Base-by-base conservation (phyloP, 345 rosid genomes). In the Moringa oleifera region DNA sequence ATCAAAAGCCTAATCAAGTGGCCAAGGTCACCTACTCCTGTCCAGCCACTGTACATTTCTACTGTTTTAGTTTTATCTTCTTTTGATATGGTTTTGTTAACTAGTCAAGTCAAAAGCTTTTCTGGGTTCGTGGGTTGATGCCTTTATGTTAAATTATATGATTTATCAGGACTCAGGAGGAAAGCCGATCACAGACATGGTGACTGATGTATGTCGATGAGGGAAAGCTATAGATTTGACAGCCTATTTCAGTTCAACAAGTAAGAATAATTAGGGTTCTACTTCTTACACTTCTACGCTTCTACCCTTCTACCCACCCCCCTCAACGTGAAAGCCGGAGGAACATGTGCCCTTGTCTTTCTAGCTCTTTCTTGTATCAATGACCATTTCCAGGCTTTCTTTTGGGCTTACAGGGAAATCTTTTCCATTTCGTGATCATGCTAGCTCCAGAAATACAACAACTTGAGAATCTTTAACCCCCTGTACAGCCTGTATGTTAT, bases 331-430 rank as follows among this genome's bases (percentile, higher is more conserved):
- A 80, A 82, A 68, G 9, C 83, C 79, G 87, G 85, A 75, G 55
- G 62, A 62, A 65, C 87, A 80, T 73, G 79, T 75, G 83, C 64
- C n/a, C n/a, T n/a, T n/a, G n/a, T n/a, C n/a, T n/a, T n/a, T n/a
- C n/a, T n/a, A n/a, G n/a, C n/a, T n/a, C n/a, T n/a, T n/a, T n/a
- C n/a, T n/a, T n/a, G n/a, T n/a, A n/a, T n/a, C n/a, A n/a, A n/a
- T n/a, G n/a, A n/a, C n/a, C n/a, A n/a, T n/a, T n/a, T n/a, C n/a
- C n/a, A n/a, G n/a, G n/a, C n/a, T n/a, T n/a, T n/a, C n/a, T n/a
- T n/a, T n/a, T n/a, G n/a, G n/a, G n/a, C n/a, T n/a, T n/a, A n/a
- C n/a, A n/a, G n/a, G n/a, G n/a, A n/a, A n/a, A n/a, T n/a, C n/a
- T n/a, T n/a, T n/a, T n/a, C n/a, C n/a, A n/a, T n/a, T n/a, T n/a